phyloP scores from a whole-genome alignment of 768 basidiomycete genomes.

The Boletus fagicola region DNA sequence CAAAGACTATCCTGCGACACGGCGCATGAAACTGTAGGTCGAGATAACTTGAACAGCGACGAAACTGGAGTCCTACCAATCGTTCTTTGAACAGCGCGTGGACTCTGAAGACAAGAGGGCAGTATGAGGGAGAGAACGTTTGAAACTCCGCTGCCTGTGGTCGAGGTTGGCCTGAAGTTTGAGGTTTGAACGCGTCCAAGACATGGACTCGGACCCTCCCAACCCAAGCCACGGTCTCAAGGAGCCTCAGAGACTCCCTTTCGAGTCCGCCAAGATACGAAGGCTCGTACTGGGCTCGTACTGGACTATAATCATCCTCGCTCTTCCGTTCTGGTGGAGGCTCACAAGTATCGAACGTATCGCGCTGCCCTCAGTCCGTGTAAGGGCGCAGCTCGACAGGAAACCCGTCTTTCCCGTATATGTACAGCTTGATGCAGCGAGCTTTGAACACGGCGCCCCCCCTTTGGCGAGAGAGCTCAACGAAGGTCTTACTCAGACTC shows the following conservation, averaged over 20 bases:
- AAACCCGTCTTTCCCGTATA: constrained; percentile 43
- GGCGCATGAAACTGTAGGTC: constrained; percentile 6
- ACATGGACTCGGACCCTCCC: constrained; percentile 25
- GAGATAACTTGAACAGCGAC: not conserved
- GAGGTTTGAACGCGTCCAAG: constrained; percentile 2
- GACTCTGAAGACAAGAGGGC: constrained; percentile 16
- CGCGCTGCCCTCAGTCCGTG: constrained; percentile 61
- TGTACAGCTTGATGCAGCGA: constrained; percentile 39
- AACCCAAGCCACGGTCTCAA: constrained; percentile 24
- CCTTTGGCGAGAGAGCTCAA: constrained; percentile 31
- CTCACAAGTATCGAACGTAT: constrained; percentile 88
- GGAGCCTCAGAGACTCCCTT: constrained; percentile 52
- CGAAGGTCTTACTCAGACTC: constrained; percentile 15
- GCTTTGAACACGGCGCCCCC: constrained; percentile 9
- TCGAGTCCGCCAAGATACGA: constrained; percentile 49
- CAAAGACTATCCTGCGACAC: constrained; percentile 1
- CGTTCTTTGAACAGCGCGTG: constrained; percentile 7
- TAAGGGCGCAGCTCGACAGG: constrained; percentile 49
- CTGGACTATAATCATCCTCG: constrained; percentile 73
- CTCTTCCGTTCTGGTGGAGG: constrained; percentile 90
- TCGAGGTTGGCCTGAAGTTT: constrained; percentile 4
- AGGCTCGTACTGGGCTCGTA: constrained; percentile 70
- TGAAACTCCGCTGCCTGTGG: constrained; percentile 33
- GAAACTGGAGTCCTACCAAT: constrained; percentile 6
- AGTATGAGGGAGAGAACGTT: constrained; percentile 27